Conservation (phyloP, 495 filamentous ascomycete species). For the Aspergillus campestris region DNA sequence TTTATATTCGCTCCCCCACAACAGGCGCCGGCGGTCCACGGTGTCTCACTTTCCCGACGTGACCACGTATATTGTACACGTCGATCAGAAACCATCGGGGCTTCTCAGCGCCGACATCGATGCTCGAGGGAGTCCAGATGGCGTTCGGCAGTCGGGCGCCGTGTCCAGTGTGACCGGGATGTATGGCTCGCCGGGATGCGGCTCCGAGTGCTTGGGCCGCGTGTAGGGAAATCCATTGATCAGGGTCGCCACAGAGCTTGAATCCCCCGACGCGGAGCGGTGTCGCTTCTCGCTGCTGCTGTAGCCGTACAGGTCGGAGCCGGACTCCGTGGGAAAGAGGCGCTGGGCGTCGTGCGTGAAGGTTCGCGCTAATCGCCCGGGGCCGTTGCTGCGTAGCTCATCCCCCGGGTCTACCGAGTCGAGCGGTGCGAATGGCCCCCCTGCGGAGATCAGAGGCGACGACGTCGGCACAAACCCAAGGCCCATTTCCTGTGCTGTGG, state of each 20-base stretch:
- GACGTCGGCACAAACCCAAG: conserved; percentile 22
- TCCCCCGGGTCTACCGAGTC: conserved; percentile 14
- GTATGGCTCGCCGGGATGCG: neutral
- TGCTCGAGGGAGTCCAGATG: conserved; percentile 16
- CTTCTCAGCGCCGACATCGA: conserved; percentile 22
- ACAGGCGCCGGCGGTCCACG: too few species aligned
- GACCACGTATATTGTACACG: neutral
- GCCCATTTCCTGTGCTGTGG: conserved; percentile 19
- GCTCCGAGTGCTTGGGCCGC: conserved; percentile 18
- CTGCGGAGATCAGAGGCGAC: conserved; percentile 5
- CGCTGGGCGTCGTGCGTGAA: conserved; percentile 19
- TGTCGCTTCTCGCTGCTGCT: conserved; percentile 20
- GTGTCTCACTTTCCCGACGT: too few species aligned
- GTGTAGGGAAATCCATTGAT: conserved; percentile 33
- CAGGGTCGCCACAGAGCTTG: conserved; percentile 15
- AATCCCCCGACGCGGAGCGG: conserved; percentile 7
- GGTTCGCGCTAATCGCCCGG: conserved; percentile 9
- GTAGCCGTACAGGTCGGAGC: conserved; percentile 29
- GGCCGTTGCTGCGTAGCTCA: conserved; percentile 12
- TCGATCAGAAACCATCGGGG: conserved; percentile 12
- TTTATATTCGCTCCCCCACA: too few species aligned
- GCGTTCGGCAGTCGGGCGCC: conserved; percentile 10
- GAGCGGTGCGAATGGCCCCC: conserved; percentile 11
- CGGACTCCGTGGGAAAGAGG: conserved; percentile 16
- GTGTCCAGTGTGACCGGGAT: too few species aligned